phyloP scores from a whole-genome alignment of 176 grass and related monocot species.

The Zoysia japonica region DNA sequence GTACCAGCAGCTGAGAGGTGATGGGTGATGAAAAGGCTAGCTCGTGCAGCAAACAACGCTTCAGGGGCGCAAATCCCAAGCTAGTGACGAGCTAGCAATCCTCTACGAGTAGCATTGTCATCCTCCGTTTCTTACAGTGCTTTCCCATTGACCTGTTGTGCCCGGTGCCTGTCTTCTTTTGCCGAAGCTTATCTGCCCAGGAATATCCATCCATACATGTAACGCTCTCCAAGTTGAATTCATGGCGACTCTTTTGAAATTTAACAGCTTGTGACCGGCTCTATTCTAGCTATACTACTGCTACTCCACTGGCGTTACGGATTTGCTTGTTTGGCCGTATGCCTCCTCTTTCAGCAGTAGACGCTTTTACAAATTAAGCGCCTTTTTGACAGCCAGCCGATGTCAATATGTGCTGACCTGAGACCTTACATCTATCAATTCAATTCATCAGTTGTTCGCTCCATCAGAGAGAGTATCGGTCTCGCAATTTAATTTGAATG shows the following conservation, averaged over 20 bases:
- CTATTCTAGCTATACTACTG: background rate
- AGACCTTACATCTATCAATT: background rate
- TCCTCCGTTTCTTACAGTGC: constrained; percentile 28
- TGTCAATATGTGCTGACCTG: constrained; percentile 22
- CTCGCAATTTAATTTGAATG: no score
- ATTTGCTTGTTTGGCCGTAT: constrained; percentile 10
- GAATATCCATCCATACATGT: constrained; percentile 11
- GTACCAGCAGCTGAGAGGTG: no score
- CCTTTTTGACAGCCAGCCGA: constrained; percentile 19
- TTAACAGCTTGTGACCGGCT: background rate
- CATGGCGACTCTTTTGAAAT: constrained; percentile 15
- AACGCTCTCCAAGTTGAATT: constrained; percentile 10
- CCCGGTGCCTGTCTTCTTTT: constrained; percentile 19
- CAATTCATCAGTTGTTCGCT: no score
- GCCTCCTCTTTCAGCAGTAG: constrained; percentile 25
- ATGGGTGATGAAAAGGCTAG: no score
- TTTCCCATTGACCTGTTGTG: constrained; percentile 46
- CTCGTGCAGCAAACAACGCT: no score
- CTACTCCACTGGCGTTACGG: background rate
- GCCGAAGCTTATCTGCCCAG: background rate
- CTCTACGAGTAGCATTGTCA: background rate
- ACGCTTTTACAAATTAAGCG: constrained; percentile 19
- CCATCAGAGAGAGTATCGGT: no score
- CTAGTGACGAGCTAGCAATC: background rate
- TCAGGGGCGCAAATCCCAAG: constrained; percentile 42